Evolutionary conservation across 495 filamentous ascomycete species (phyloP), one percentile per base, ranked within the genome.

Genomic region (Annulohypoxylon moriforme): DNA sequence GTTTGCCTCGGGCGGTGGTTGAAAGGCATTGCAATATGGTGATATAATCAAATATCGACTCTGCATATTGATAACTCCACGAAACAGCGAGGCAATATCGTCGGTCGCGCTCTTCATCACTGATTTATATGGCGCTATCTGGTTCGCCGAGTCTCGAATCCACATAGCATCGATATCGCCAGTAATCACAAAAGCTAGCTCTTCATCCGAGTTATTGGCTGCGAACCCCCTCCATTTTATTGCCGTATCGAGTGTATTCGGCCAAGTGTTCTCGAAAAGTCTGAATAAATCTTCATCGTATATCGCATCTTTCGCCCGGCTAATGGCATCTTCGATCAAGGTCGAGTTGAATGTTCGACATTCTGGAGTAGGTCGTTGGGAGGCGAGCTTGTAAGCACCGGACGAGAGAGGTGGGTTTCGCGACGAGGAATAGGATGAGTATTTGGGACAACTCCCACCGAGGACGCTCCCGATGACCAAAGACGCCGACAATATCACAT

Each of bases 161-260:
- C 88, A 90, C 87, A 90, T 89, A 24, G 88, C 88, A 67, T 90
- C 85, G 77, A 89, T 89, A 71, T 90, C 87, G 25, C 88, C 88
- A 11, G 88, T 90, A 69, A 90, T 88, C 27, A 90, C 78, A 67
- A 89, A 90, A 9, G 88, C 86, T 46, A 91, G 78, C 76, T 91
- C 89, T 68, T 90, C 86, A 53, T 88, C 87, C 5, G 87, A 85
- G 16, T 73, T 72, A 6, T 66, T 78, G 6, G 74, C 55, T 20
- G 88, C 85, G 60, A 83, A 84, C 20, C 89, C 88, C 29, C 83
- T 82, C 87, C 86, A 90, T 74, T 83, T 87, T 57, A 91, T 81
- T 29, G 87, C 85, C 18, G 89, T 89, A 69, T 90, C 89, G 40
- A 90, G 78, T 2, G 88, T 89, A 67, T 89, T 89, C 0, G 88